phyloP scores from a whole-genome alignment of 495 filamentous ascomycete genomes.

The Penicillium salamii region DNA sequence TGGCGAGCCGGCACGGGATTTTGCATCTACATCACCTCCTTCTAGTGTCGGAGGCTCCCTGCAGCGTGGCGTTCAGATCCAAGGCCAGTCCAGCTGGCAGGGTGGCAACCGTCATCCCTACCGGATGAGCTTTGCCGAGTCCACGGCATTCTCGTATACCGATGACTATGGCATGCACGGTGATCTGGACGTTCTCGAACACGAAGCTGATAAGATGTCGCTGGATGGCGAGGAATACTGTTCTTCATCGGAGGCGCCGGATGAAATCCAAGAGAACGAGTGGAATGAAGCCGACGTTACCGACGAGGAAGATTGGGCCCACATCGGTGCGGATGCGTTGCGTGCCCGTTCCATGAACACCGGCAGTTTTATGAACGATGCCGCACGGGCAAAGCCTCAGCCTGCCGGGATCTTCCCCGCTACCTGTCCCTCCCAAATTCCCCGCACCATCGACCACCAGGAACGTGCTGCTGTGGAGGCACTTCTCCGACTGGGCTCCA shows the following conservation, averaged over 20 bases:
- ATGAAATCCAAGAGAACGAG: slow-evolving; percentile 61
- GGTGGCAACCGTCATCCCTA: slow-evolving; percentile 43
- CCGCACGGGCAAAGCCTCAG: slow-evolving; percentile 29
- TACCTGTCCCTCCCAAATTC: slow-evolving; percentile 37
- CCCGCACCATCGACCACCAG: slow-evolving; percentile 38
- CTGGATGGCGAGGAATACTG: slow-evolving; percentile 74
- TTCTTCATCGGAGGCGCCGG: slow-evolving; percentile 70
- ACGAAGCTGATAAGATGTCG: slow-evolving; percentile 96
- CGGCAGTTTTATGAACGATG: slow-evolving; percentile 31
- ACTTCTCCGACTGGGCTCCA: slow-evolving; percentile 78
- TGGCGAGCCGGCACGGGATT: slow-evolving; percentile 58
- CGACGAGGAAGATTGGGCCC: slow-evolving; percentile 97
- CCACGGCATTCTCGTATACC: slow-evolving; percentile 71
- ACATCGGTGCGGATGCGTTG: slow-evolving; percentile 81
- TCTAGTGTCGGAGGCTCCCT: slow-evolving; percentile 53
- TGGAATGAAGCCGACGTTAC: slow-evolving; percentile 77
- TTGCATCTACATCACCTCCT: slow-evolving; percentile 34
- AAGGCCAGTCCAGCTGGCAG: slow-evolving; percentile 39
- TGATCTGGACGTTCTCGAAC: slow-evolving; percentile 68
- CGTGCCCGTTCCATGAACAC: slow-evolving; percentile 64
- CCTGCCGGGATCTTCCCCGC: slow-evolving; percentile 38
- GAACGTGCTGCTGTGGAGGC: slow-evolving; percentile 85
- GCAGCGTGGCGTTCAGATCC: slow-evolving; percentile 64
- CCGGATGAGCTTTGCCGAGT: slow-evolving; percentile 64
- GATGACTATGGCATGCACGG: slow-evolving; percentile 51